Evolutionary conservation across 1,139 yeast species (phyloP).

Genomic region (Cylindricascospora bacillispora): DNA sequence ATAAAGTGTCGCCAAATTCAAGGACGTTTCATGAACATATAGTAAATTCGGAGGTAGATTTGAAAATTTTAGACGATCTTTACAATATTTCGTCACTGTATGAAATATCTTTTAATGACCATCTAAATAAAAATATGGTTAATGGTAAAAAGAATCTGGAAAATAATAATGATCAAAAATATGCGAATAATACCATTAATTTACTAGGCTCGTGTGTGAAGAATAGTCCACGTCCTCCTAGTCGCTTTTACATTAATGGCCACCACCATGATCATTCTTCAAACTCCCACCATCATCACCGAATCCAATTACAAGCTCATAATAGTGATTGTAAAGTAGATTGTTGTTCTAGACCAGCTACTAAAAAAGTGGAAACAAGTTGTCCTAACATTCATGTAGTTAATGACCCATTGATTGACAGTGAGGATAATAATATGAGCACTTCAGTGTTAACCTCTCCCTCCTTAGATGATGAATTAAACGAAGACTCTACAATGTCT

Average conservation of each 20-base stretch:
- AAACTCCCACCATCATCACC: conserved; percentile 27
- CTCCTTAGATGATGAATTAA: not conserved
- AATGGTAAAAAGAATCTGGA: conserved; percentile 8
- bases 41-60: conserved; percentile 16
- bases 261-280: conserved; percentile 2
- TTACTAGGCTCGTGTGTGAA: conserved; percentile 1
- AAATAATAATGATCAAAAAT: no score
- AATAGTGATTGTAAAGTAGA: no score
- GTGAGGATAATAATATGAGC: not conserved
- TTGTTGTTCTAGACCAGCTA: no score
- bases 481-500: not conserved
- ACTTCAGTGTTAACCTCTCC: not conserved
- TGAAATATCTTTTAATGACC: conserved; percentile 22
- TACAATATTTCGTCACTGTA: conserved; percentile 24
- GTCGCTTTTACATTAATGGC: conserved; percentile 1
- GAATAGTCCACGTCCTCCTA: no score
- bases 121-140: conserved; percentile 11
- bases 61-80: conserved; percentile 21
- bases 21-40: conserved; percentile 8
- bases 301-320: conserved; percentile 27
- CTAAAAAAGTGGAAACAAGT: no score
- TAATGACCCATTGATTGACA: not conserved
- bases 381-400: no score
- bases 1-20: no score
- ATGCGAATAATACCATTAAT: no score